phyloP scores from a whole-genome alignment of 352 stramenopile species.

The Stramenopiles sp. region DNA sequence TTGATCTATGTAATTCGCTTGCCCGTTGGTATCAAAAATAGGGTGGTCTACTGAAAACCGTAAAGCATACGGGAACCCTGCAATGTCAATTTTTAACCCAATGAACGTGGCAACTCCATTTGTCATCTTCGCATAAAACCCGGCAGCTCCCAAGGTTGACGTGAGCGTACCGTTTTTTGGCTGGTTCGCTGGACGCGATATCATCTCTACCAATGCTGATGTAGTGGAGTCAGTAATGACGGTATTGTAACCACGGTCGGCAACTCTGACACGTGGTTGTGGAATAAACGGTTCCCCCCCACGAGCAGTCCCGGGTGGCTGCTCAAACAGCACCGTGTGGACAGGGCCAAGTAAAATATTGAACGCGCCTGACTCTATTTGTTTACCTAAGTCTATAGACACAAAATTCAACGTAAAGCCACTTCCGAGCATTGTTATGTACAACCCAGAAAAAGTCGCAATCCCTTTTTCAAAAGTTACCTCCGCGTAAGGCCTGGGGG shows the following conservation, averaged over 20 bases:
- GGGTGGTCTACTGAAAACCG: not conserved
- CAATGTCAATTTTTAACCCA: not conserved
- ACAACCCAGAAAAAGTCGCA: not conserved
- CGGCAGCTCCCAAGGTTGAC: not conserved
- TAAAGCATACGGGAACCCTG: not conserved
- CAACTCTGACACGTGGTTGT: not conserved
- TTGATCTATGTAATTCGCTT: not conserved
- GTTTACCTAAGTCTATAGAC: not conserved
- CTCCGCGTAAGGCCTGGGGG: not conserved
- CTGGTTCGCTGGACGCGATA: not conserved
- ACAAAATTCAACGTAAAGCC: not conserved
- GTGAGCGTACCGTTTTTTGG: not conserved
- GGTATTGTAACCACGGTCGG: not conserved
- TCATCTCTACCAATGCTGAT: not conserved
- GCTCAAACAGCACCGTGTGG: not conserved
- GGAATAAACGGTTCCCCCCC: not conserved
- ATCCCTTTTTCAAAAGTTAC: not conserved
- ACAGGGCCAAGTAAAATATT: not conserved
- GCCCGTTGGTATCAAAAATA: not conserved
- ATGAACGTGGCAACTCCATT: not conserved
- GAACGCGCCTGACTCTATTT: not conserved
- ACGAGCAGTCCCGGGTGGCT: not conserved
- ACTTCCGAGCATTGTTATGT: not conserved
- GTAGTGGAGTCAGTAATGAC: not conserved
- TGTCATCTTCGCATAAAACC: not conserved